Evolutionary conservation across 2,329 filamentous ascomycete species (phyloP).

Genomic region (Penicillium sp.): DNA sequence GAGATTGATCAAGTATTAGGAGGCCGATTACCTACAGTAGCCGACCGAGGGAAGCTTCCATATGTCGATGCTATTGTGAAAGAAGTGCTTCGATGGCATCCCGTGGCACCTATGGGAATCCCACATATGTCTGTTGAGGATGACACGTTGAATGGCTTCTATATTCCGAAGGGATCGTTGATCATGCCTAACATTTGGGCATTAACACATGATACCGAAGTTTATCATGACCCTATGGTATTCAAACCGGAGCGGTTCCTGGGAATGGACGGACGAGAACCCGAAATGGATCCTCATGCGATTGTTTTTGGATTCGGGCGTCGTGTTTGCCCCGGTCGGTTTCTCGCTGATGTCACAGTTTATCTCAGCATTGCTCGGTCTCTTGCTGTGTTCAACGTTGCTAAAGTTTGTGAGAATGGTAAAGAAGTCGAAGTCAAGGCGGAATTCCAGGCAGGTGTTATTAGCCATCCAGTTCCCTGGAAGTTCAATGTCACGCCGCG

Average conservation of each 20-base stretch:
- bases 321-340: constrained; percentile 51
- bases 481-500: constrained; percentile 4
- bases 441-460: constrained; percentile 40
- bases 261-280: constrained; percentile 17
- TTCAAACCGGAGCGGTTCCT: constrained; percentile 56
- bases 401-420: constrained; percentile 46
- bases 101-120: constrained; percentile 41
- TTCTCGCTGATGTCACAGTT: constrained; percentile 51
- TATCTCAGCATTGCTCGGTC: constrained; percentile 52
- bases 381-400: constrained; percentile 56
- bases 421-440: constrained; percentile 38
- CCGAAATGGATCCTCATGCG: constrained; percentile 47
- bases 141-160: constrained; percentile 33
- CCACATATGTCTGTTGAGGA: constrained; percentile 38
- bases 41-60: constrained; percentile 46
- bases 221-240: constrained; percentile 43
- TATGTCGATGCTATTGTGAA: constrained; percentile 48
- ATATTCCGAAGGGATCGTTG: constrained; percentile 39
- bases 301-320: constrained; percentile 48
- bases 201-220: constrained; percentile 34
- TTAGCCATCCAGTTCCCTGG: constrained; percentile 38
- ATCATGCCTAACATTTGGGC: not conserved
- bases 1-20: constrained; percentile 49
- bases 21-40: constrained; percentile 40
- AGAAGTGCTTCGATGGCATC: constrained; percentile 46